Evolutionary conservation across 2,329 filamentous ascomycete genomes (phyloP), one percentile per base, ranked within the genome.

Genomic region (Pezicula neosporulosa): DNA sequence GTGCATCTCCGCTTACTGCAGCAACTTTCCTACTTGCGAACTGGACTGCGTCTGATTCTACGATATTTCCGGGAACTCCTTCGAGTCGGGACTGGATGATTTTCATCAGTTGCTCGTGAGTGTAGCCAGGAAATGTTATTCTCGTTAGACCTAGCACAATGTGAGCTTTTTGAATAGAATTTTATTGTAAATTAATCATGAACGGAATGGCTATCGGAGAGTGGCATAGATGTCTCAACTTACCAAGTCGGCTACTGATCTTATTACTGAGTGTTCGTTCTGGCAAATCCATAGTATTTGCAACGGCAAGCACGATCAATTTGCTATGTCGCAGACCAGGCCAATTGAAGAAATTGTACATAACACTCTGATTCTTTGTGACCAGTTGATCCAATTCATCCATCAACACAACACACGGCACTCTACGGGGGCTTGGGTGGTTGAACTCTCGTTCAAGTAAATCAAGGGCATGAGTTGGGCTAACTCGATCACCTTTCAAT

Each of bases 341-440:
- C 94, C 94, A 99, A 66, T 99, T 99, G 80, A 99, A 99, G 70
- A 99, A 99, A 70, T 99, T 99, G 74, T 99, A 99, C 94, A 99
- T 99, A 71, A 99, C 94, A n/a, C 90, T 93, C 69, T 99, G 95
- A 64, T 96, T 97, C 66, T 93, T 94, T 12, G 94, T 99, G 5
- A 99, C 95, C 7, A 99, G 81, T 71, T 99, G 94, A 67, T 99
- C 94, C 44, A 99, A 79, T 71, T 99, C 94, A 64, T 99, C 94
- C 94, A 99, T 99, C 47, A 99, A 74, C 2, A 99, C 94, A 13
- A 99, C 94, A 66, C 93, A 97, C 1, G 95, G 94, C 6, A 96
- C 90, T 54, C 94, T 82, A 47, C 94, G 83, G 21, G 94, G 94
- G 53, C 87, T 95, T 0, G 95, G 94, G 53, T 92, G 86, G 52